Evolutionary conservation across 768 basidiomycete species (phyloP).

Genomic region (Rossbeevera mucosa): DNA sequence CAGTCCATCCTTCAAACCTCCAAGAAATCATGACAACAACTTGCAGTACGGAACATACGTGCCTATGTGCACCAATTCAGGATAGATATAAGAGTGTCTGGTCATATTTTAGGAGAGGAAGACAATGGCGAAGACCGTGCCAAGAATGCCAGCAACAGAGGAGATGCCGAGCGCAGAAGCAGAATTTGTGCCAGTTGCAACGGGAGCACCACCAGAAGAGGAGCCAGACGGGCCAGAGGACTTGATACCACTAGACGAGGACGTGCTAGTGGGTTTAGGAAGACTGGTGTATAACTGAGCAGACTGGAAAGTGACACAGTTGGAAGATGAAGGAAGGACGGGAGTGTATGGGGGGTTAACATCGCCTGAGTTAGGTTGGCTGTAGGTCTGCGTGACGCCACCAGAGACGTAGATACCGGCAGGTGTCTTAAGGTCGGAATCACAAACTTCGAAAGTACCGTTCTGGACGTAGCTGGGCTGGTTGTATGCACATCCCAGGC

Average conservation of each 20-base stretch:
- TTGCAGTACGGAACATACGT: neutral
- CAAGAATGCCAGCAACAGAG: slow-evolving; percentile 29
- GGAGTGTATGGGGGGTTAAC: slow-evolving; percentile 39
- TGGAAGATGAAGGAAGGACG: slow-evolving; percentile 38
- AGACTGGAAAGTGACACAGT: slow-evolving; percentile 39
- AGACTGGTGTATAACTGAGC: slow-evolving; percentile 33
- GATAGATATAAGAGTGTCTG: neutral
- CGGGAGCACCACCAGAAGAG: slow-evolving; percentile 2
- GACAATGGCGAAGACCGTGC: slow-evolving; percentile 33
- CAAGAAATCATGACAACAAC: slow-evolving; percentile 5
- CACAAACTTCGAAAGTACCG: slow-evolving; percentile 61
- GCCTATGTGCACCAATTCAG: neutral
- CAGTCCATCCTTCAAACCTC: slow-evolving; percentile 7
- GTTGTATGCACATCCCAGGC: slow-evolving; percentile 70
- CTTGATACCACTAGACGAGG: slow-evolving; percentile 7
- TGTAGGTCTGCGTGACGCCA: slow-evolving; percentile 41
- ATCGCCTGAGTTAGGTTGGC: slow-evolving; percentile 37
- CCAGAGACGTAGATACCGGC: slow-evolving; percentile 48
- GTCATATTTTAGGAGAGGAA: slow-evolving; percentile 34
- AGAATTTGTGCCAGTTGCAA: slow-evolving; percentile 18
- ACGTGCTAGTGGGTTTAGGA: slow-evolving; percentile 8
- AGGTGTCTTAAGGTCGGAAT: slow-evolving; percentile 57
- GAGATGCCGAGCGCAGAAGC: slow-evolving; percentile 30
- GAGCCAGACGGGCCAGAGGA: slow-evolving; percentile 6
- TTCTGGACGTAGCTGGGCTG: slow-evolving; percentile 58